phyloP scores from a whole-genome alignment of 495 filamentous ascomycete species.

The Penicillium atrosanguineum region DNA sequence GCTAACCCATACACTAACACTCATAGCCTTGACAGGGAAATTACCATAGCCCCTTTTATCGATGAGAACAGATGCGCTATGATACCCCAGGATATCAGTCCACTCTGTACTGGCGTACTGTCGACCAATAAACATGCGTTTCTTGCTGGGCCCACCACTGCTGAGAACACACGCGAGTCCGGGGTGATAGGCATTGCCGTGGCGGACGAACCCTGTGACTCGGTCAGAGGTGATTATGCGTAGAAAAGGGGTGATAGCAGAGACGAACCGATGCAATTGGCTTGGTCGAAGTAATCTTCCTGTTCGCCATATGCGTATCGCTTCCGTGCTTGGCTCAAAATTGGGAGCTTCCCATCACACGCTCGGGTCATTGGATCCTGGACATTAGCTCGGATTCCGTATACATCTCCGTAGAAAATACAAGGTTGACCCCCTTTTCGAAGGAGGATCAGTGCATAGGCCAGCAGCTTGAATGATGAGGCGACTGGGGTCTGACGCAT shows the following conservation, averaged over 20 bases:
- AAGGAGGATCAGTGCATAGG: conserved; percentile 65
- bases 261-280: conserved; percentile 59
- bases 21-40: conserved; percentile 52
- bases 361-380: conserved; percentile 53
- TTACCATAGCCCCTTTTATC: conserved; percentile 52
- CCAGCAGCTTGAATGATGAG: conserved; percentile 56
- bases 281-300: conserved; percentile 64
- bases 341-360: conserved; percentile 57
- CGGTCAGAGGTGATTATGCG: conserved; percentile 5
- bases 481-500: conserved; percentile 43
- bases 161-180: conserved; percentile 61
- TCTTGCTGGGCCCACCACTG: conserved; percentile 45
- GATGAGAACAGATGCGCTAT: conserved; percentile 45
- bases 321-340: conserved; percentile 62
- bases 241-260: background rate
- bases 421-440: conserved; percentile 65
- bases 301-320: conserved; percentile 68
- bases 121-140: conserved; percentile 62
- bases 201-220: conserved; percentile 55
- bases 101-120: conserved; percentile 55
- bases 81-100: conserved; percentile 60
- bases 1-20: conserved; percentile 62
- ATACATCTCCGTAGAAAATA: conserved; percentile 73
- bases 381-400: conserved; percentile 55
- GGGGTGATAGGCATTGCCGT: conserved; percentile 51